phyloP scores from a whole-genome alignment of 768 basidiomycete genomes.

The Hygrophoropsis aurantiaca region DNA sequence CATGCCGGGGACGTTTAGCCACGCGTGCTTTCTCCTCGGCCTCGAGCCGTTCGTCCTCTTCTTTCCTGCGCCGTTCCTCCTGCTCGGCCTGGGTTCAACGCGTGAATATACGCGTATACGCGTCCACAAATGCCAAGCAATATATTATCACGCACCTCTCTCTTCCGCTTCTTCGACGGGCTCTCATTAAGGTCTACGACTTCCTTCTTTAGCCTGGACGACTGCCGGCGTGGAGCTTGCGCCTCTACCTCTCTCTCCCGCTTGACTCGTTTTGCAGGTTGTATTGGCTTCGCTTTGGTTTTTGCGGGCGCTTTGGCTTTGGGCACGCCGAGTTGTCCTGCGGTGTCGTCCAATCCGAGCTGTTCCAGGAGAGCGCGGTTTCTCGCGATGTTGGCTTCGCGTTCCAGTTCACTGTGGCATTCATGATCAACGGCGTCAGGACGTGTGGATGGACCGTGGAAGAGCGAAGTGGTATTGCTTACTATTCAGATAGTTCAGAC shows the following conservation, averaged over 20 bases:
- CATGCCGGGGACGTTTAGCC: constrained; percentile 67
- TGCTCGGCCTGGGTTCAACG: constrained; percentile 42
- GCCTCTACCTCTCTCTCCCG: constrained; percentile 40
- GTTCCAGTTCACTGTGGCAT: constrained; percentile 57
- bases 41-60: constrained; percentile 61
- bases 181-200: constrained; percentile 60
- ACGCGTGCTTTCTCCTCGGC: constrained; percentile 61
- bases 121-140: background rate
- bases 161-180: constrained; percentile 58
- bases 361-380: constrained; percentile 75
- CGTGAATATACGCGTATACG: background rate
- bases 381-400: constrained; percentile 79
- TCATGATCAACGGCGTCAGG: background rate
- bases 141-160: constrained; percentile 49
- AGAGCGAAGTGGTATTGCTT: constrained; percentile 16
- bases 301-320: constrained; percentile 39
- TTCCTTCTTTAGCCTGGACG: constrained; percentile 57
- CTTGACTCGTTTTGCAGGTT: constrained; percentile 55
- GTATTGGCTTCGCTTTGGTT: constrained; percentile 59
- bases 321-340: constrained; percentile 45
- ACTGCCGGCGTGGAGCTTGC: constrained; percentile 62
- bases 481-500: constrained; percentile 54
- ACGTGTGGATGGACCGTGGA: too few relatives aligned
- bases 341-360: constrained; percentile 63
- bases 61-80: constrained; percentile 47